Percentiles rank a stretch among this genome's conserved stretches.
Conservation (phyloP, 441 rosid genomes). For the Adansonia gregorii region DNA sequence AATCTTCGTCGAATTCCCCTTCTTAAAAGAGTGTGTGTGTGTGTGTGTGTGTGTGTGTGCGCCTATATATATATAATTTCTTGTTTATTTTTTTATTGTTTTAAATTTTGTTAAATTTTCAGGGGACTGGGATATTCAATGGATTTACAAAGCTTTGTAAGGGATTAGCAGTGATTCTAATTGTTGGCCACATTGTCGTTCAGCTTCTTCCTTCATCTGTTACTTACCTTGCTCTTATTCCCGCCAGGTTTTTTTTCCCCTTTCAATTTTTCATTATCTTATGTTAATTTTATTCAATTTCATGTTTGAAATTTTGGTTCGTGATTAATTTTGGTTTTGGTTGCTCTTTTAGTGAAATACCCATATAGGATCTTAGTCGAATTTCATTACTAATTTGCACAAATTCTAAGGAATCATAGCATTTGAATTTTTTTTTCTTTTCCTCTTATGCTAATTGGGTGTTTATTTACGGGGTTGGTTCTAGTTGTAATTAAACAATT, state of each 20-base stretch:
- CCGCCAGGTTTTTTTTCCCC: constrained; percentile 61
- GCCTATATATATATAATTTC: too few species aligned
- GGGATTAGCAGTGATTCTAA: constrained; percentile 77
- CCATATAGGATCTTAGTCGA: too few species aligned
- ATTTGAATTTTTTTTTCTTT: too few species aligned
- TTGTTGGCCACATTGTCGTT: constrained; percentile 73
- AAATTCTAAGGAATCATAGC: too few species aligned
- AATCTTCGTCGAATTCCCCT: constrained; percentile 38
- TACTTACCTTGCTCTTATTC: constrained; percentile 79
- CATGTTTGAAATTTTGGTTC: not conserved
- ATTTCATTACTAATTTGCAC: too few species aligned
- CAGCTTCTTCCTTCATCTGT: constrained; percentile 74
- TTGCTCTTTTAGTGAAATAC: too few species aligned
- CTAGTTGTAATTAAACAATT: not conserved
- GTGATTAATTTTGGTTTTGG: not conserved
- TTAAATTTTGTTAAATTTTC: not conserved
- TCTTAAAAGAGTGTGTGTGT: not conserved
- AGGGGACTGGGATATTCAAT: constrained; percentile 63
- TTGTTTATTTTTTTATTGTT: not conserved
- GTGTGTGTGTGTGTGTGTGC: too few species aligned
- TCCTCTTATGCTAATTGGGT: not conserved
- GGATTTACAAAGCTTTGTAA: constrained; percentile 93
- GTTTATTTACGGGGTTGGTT: not conserved
- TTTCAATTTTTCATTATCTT: not conserved
- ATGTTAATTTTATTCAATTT: not conserved